These are phyloP conservation scores for Cucurbita ficifolia DNA, from an alignment of 306 rosid genomes.

Conservation along the genomic window DNA sequence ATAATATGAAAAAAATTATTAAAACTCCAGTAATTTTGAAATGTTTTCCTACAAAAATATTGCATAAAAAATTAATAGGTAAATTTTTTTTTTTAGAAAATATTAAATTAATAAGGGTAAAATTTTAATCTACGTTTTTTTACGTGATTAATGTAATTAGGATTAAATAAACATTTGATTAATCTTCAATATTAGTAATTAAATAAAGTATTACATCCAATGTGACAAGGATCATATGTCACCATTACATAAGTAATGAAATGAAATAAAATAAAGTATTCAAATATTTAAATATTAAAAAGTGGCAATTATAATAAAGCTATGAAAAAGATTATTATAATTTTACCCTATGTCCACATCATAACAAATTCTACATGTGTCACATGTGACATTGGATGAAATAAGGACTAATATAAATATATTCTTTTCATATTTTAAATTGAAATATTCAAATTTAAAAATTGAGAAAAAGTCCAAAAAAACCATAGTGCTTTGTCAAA, in stretches of 20 bases:
- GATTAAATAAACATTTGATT: too few species aligned
- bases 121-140: too few species aligned
- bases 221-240: neutral
- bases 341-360: neutral
- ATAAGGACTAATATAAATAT: neutral
- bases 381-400: neutral
- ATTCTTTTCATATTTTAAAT: neutral
- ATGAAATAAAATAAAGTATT: neutral
- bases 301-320: neutral
- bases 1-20: too few species aligned
- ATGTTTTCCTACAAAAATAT: too few species aligned
- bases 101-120: too few species aligned
- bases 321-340: neutral
- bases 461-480: neutral
- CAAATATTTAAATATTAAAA: neutral
- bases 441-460: neutral
- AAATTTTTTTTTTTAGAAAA: too few species aligned
- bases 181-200: too few species aligned
- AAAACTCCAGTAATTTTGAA: too few species aligned
- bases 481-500: neutral
- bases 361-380: neutral
- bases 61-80: too few species aligned
- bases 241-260: neutral
- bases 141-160: too few species aligned
- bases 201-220: neutral